Conservation (phyloP, 257 asterid genomes). For the Penstemon davidsonii region DNA sequence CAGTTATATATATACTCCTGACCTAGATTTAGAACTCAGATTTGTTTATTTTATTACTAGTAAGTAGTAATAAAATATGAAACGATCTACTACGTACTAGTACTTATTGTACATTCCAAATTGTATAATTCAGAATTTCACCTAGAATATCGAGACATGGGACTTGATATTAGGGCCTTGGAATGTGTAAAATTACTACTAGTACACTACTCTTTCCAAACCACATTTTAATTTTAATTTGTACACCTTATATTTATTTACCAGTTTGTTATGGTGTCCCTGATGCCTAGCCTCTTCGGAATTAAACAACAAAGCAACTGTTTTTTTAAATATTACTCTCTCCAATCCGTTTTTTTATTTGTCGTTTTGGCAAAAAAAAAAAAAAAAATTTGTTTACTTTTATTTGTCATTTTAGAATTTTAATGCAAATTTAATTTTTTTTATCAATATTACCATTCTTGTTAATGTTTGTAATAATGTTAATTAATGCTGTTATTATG, state of each 20-base stretch:
- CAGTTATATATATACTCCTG: constrained; percentile 3
- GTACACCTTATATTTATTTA: background rate
- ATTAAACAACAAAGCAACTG: too few species aligned
- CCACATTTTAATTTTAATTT: background rate
- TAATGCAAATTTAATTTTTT: too few species aligned
- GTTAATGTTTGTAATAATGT: too few species aligned
- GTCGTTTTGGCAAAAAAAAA: too few species aligned
- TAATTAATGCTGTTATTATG: too few species aligned
- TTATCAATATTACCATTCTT: too few species aligned
- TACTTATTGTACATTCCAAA: background rate
- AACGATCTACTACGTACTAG: background rate
- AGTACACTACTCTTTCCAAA: background rate
- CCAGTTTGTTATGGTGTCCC: too few species aligned
- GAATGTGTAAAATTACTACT: background rate
- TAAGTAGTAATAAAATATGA: background rate
- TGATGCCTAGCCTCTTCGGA: too few species aligned
- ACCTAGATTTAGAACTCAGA: constrained; percentile 12
- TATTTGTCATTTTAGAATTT: too few species aligned
- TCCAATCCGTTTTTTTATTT: too few species aligned
- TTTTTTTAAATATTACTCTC: too few species aligned
- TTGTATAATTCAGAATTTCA: background rate
- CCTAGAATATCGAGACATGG: constrained; percentile 1
- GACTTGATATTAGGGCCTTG: constrained; percentile 5
- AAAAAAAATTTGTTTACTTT: too few species aligned
- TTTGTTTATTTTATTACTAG: background rate